Evolutionary conservation across 768 basidiomycete species (phyloP), one percentile per base, ranked within the genome.

Genomic region (Suillus variegatus): DNA sequence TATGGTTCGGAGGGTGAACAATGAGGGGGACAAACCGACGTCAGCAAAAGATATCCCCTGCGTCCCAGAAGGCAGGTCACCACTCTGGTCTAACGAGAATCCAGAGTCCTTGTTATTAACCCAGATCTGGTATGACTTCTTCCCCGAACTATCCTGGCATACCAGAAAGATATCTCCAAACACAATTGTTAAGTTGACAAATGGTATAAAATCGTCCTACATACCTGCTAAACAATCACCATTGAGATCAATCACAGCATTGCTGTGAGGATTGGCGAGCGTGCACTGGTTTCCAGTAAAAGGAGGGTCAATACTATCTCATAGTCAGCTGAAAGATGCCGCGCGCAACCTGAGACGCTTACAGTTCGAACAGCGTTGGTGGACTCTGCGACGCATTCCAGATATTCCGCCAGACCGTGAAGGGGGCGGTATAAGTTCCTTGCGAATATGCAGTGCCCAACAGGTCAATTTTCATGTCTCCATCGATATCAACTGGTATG

Each of bases 201-300:
- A 22, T 0, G 1, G 13, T 35, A 18, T 22, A 25, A 43, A 9
- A 65, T 66, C 35, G 16, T 10, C 28, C 9, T 25, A 20, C 82
- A 67, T 66, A 91, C 94, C 94, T 67, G 96, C 94, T 4, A 97
- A 82, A 75, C 97, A 99, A 75, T 99, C 97, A 14, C 97, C 97
- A 67, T 99, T 87, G 46, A 99, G 79, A 72, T 99, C 97, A 6
- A 99, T 85, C 20, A 95, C 91, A 0, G 95, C 96, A 76, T 96
- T 97, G 73, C 92, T 95, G 73, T 99, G 97, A 6, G 97, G 96
- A 68, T 90, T 88, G 13, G 93, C 85, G n/a, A 94, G 75, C 12
- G 78, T 83, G 77, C 97, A 99, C 51, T 88, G 87, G 18, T 81
- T 69, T 16, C 86, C 88, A 25, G 82, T 75, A 69, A 94, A 86